Evolutionary conservation across 345 rosid species (phyloP), one percentile per base, ranked within the genome.

Genomic region (Aquilaria sinensis): DNA sequence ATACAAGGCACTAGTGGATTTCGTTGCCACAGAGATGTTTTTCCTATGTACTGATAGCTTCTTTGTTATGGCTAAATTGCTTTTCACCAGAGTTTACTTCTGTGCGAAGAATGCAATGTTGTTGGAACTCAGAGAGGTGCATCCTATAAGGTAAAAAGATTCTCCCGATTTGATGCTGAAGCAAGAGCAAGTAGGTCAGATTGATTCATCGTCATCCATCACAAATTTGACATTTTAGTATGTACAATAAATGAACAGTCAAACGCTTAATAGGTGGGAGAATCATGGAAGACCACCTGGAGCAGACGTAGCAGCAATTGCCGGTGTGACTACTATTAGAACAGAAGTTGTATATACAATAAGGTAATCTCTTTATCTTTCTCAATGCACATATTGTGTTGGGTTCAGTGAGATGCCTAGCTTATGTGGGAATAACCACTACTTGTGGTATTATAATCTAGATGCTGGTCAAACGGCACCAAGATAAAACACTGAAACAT

Each of bases 261-360:
- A 70, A 68, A 77, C 60, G 23, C 65, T 47, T 73, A 70, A 70
- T 84, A 87, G 90, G 71, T 87, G 90, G 93, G 66, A 77, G 61
- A 74, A 78, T 69, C 90, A 84, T 57, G 84, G 90, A 51, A 76
- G 67, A 33, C 92, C 89, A 43, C 85, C 89, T 1, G 84, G 84
- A 41, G 92, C 84, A 61, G 66, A 81, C 61, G 92, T 83, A 56
- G 85, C 83, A 41, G 81, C 73, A 66, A 80, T 86, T 60, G 87
- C 81, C 50, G 82, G 77, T 60, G 81, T 80, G 34, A 81, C 77
- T 31, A 32, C 66, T 50, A 54, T 83, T 57, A 80, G 80, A 76
- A 54, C 82, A n/a, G 81, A 80, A 57, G 77, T 75, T 4, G 71
- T 84, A 56, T 84, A 71, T 65, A 82, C 77, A 55, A 77, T 87